phyloP scores from a whole-genome alignment of 2,329 filamentous ascomycete genomes.

The Curvularia sp. region DNA sequence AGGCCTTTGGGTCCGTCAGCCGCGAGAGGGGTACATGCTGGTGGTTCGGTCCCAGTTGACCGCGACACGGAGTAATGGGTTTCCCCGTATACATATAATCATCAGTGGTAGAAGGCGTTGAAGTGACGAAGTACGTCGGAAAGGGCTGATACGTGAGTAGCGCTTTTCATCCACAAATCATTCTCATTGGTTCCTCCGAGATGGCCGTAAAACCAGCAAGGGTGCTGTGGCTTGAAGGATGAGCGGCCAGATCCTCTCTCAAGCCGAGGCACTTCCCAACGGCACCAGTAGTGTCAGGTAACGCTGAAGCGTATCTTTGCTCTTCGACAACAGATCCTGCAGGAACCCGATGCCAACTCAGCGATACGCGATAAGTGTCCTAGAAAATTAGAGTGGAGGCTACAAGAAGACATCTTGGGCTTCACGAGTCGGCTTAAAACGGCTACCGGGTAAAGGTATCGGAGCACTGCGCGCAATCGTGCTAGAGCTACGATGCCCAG shows the following conservation, averaged over 20 bases:
- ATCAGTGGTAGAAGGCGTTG: not conserved
- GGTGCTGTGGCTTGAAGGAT: not conserved
- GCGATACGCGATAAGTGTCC: not conserved
- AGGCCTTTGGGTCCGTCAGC: not conserved
- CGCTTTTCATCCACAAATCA: not conserved
- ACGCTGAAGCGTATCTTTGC: not conserved
- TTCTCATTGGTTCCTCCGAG: not conserved
- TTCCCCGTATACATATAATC: not conserved
- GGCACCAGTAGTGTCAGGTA: not conserved
- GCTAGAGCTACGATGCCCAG: not conserved
- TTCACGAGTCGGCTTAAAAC: not conserved
- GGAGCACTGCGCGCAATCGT: not conserved
- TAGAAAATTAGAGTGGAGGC: not conserved
- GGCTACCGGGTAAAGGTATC: slow-evolving; percentile 16
- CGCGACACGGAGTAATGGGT: not conserved
- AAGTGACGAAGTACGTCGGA: not conserved
- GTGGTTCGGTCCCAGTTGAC: not conserved
- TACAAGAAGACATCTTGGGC: not conserved
- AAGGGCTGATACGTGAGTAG: not conserved
- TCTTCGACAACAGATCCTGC: not conserved
- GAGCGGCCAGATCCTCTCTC: not conserved
- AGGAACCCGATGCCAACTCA: not conserved
- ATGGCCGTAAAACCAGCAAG: not conserved
- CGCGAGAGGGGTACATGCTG: not conserved
- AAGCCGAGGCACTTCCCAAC: not conserved